phyloP scores from a whole-genome alignment of 306 rosid genomes.

The Quercus parvula region DNA sequence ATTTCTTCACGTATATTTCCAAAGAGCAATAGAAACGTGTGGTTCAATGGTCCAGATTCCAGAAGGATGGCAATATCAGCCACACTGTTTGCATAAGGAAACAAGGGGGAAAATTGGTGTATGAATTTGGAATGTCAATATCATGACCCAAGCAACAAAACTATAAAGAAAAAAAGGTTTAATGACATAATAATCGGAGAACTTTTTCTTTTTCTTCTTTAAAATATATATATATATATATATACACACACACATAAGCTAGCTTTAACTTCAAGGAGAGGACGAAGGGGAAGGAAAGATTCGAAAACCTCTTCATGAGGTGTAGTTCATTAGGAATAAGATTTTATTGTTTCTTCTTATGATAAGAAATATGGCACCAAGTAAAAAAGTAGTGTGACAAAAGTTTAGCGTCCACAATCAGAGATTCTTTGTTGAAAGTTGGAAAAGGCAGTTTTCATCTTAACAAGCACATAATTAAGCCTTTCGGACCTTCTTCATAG shows the following conservation, averaged over 20 bases:
- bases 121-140: constrained; percentile 11
- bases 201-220: too few species aligned
- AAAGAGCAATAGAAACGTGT: neutral
- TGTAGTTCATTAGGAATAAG: too few species aligned
- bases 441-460: neutral
- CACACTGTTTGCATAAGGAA: neutral
- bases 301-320: too few species aligned
- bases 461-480: neutral
- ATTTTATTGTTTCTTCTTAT: too few species aligned
- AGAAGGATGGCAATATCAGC: neutral
- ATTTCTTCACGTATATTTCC: neutral
- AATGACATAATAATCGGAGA: neutral
- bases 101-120: neutral
- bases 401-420: neutral
- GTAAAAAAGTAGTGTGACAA: too few species aligned
- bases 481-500: neutral
- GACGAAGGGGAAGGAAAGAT: too few species aligned
- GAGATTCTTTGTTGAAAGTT: neutral
- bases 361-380: too few species aligned
- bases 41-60: constrained; percentile 5
- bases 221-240: too few species aligned
- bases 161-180: neutral
- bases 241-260: too few species aligned
- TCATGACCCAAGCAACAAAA: neutral
- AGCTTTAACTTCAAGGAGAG: too few species aligned